Percentiles rank a stretch among this genome's conserved stretches.
phyloP scores from a whole-genome alignment of 164 flowering plant species.

The Kingdonia uniflora region DNA sequence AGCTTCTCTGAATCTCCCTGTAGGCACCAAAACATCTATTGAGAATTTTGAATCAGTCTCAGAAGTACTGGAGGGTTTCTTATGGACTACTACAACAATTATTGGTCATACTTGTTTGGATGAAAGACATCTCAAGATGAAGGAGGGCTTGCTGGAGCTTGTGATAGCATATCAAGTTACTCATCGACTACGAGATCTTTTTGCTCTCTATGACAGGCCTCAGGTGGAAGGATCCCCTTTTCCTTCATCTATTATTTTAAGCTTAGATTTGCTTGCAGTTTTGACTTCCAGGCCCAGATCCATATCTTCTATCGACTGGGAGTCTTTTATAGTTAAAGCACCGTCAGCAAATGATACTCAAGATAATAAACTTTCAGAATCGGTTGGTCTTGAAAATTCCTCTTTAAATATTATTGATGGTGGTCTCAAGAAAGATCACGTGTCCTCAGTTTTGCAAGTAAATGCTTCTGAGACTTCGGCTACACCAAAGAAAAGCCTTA shows the following conservation, averaged over 20 bases:
- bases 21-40: slow-evolving; percentile 32
- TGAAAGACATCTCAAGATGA: slow-evolving; percentile 68
- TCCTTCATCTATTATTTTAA: slow-evolving; percentile 70
- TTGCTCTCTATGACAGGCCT: slow-evolving; percentile 89
- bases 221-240: slow-evolving; percentile 92
- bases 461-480: slow-evolving; percentile 6
- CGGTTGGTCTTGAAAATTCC: slow-evolving; percentile 18
- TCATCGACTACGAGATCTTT: slow-evolving; percentile 80
- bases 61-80: slow-evolving; percentile 67
- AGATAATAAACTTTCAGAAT: slow-evolving; percentile 18
- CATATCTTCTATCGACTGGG: slow-evolving; percentile 52
- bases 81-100: slow-evolving; percentile 56
- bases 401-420: slow-evolving; percentile 14
- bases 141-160: slow-evolving; percentile 74
- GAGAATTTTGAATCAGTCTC: slow-evolving; percentile 69
- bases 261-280: slow-evolving; percentile 61
- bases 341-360: slow-evolving; percentile 12
- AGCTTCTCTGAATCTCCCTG: slow-evolving; percentile 50
- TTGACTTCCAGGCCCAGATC: slow-evolving; percentile 48
- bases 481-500: slow-evolving; percentile 15
- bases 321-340: slow-evolving; percentile 22
- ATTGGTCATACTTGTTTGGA: slow-evolving; percentile 56
- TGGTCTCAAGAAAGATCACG: slow-evolving; percentile 8
- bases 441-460: neutral
- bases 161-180: slow-evolving; percentile 74